Percentiles rank a stretch among this genome's conserved stretches.
Conservation (phyloP, 805 yeast species). For the Cyberlindnera galapagoensis region DNA sequence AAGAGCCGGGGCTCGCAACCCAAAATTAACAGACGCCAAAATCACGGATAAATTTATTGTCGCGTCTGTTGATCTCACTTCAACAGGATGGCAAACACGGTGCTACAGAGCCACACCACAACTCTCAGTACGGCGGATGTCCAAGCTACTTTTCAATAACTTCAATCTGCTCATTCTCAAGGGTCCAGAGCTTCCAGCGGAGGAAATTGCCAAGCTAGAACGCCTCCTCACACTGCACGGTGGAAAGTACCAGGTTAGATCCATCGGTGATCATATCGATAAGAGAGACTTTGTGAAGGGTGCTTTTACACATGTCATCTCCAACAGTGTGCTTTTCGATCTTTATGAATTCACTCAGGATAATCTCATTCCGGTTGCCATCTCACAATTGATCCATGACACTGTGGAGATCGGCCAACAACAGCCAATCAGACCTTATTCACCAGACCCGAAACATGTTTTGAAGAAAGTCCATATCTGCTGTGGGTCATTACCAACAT, state of each 20-base stretch:
- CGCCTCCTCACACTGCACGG: conserved; percentile 20
- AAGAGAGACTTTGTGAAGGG: conserved; percentile 16
- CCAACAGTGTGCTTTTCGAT: conserved; percentile 45
- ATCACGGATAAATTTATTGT: no score
- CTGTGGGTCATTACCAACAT: conserved; percentile 47
- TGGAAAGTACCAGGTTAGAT: conserved; percentile 20
- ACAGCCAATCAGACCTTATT: conserved; percentile 50
- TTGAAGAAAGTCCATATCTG: conserved; percentile 58
- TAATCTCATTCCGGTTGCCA: conserved; percentile 60
- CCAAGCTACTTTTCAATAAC: conserved; percentile 17
- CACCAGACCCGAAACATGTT: conserved; percentile 66
- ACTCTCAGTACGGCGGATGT: conserved; percentile 6
- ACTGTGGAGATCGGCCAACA: conserved; percentile 35
- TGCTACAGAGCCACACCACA: no score
- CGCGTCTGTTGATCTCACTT: no score
- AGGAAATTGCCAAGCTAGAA: conserved; percentile 13
- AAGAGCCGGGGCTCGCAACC: no score
- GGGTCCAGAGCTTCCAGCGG: conserved; percentile 11
- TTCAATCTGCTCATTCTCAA: conserved; percentile 18
- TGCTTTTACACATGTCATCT: conserved; percentile 41
- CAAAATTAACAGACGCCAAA: no score
- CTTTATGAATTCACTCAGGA: conserved; percentile 31
- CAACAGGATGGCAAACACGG: no score
- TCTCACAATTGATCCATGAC: conserved; percentile 52
- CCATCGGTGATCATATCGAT: conserved; percentile 16